Evolutionary conservation across 2,329 filamentous ascomycete genomes (phyloP).

Genomic region (Cadophora malorum): DNA sequence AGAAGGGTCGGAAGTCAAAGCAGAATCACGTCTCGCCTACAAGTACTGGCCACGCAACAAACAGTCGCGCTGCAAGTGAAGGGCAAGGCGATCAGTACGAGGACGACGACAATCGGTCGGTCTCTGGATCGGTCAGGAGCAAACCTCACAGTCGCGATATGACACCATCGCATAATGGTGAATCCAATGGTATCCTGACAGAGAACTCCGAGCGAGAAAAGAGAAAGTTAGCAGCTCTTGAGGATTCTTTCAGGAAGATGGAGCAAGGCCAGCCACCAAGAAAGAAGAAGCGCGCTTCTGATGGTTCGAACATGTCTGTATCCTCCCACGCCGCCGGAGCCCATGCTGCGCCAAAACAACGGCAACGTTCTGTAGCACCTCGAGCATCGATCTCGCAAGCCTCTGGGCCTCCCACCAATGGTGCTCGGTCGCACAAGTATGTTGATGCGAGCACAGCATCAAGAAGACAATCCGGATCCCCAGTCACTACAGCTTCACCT

Average conservation of each 20-base stretch:
- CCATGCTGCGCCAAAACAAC: conserved; percentile 43
- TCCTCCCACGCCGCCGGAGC: conserved; percentile 26
- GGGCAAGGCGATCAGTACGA: conserved; percentile 60
- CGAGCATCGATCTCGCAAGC: conserved; percentile 39
- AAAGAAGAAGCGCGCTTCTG: conserved; percentile 69
- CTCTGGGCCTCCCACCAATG: conserved; percentile 31
- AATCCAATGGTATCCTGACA: conserved; percentile 57
- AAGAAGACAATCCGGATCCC: conserved; percentile 42
- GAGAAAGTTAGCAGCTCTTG: conserved; percentile 69
- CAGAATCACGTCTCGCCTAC: conserved; percentile 63
- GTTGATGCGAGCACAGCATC: conserved; percentile 43
- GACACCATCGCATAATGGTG: conserved; percentile 61
- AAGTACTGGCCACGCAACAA: conserved; percentile 66
- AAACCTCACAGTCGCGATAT: conserved; percentile 72
- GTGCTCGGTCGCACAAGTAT: conserved; percentile 38
- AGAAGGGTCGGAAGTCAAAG: conserved; percentile 56
- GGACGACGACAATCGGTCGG: conserved; percentile 59
- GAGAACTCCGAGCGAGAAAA: conserved; percentile 72
- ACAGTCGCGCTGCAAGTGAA: conserved; percentile 69
- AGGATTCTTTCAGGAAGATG: conserved; percentile 69
- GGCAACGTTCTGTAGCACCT: conserved; percentile 42
- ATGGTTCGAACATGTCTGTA: conserved; percentile 50
- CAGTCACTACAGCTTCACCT: conserved; percentile 42
- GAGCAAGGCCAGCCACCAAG: conserved; percentile 61
- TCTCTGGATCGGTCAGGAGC: conserved; percentile 60